These are phyloP conservation scores for Luffa acutangula DNA, from an alignment of 306 rosid species.

Conservation along the genomic window DNA sequence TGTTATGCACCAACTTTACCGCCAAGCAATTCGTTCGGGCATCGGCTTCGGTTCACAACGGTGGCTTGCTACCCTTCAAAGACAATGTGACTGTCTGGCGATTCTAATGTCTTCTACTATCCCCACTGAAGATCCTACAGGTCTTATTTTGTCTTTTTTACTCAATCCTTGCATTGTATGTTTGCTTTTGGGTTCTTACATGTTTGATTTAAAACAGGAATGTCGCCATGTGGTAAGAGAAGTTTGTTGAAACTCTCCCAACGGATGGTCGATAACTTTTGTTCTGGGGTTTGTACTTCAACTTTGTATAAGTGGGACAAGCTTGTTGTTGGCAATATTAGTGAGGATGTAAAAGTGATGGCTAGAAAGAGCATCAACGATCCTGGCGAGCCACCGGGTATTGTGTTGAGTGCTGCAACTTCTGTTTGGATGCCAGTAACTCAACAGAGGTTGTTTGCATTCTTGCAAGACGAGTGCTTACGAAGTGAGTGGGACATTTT, in stretches of 20 bases:
- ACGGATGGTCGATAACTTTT: slow-evolving; percentile 63
- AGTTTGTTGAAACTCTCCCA: slow-evolving; percentile 61
- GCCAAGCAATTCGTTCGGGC: slow-evolving; percentile 40
- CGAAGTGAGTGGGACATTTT: slow-evolving; percentile 70
- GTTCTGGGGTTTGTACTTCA: slow-evolving; percentile 56
- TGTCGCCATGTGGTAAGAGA: slow-evolving; percentile 31
- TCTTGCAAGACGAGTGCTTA: slow-evolving; percentile 36
- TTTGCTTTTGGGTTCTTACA: slow-evolving; percentile 16
- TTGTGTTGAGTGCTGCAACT: slow-evolving; percentile 67
- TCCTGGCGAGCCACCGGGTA: slow-evolving; percentile 50
- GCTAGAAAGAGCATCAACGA: slow-evolving; percentile 33
- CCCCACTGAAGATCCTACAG: slow-evolving; percentile 39
- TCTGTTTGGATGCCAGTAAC: slow-evolving; percentile 68
- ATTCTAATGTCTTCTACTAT: slow-evolving; percentile 34
- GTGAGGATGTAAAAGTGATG: slow-evolving; percentile 52
- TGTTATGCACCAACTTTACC: slow-evolving; percentile 48
- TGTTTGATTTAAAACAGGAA: slow-evolving; percentile 18
- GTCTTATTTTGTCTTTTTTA: slow-evolving; percentile 15
- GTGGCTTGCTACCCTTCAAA: slow-evolving; percentile 78
- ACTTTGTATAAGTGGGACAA: slow-evolving; percentile 45
- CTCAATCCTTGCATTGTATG: not conserved
- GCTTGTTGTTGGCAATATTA: slow-evolving; percentile 26
- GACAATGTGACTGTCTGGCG: slow-evolving; percentile 61
- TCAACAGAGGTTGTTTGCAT: slow-evolving; percentile 43
- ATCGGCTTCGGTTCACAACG: slow-evolving; percentile 73